These are phyloP conservation scores for Aaosphaeria arxii DNA, from an alignment of 2,329 filamentous ascomycete genomes.

Conservation along the genomic window DNA sequence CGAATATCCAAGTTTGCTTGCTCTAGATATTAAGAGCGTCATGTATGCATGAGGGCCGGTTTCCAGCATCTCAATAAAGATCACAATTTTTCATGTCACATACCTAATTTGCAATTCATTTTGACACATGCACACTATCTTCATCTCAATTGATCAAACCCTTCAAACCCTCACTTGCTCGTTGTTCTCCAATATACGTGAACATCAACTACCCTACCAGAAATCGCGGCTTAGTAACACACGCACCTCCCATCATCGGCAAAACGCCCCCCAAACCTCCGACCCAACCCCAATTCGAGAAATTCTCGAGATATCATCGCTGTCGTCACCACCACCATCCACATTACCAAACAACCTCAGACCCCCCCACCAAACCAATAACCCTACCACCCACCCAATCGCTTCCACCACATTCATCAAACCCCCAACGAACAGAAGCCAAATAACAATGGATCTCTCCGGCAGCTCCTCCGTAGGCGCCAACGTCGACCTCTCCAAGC, in stretches of 20 bases:
- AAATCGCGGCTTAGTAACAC: no score
- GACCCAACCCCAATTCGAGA: background rate
- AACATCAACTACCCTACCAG: no score
- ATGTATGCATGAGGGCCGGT: no score
- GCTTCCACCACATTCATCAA: background rate
- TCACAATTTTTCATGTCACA: no score
- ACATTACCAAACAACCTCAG: background rate
- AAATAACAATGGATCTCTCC: slow-evolving; percentile 23
- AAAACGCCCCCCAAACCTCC: background rate
- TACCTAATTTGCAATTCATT: no score
- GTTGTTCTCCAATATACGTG: no score
- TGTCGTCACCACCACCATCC: background rate
- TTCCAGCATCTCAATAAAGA: no score
- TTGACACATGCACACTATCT: no score
- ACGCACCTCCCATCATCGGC: background rate
- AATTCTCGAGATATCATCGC: background rate
- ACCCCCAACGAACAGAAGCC: background rate
- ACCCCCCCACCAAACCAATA: slow-evolving; percentile 1
- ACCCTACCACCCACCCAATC: background rate
- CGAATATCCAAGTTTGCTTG: no score
- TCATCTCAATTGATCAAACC: no score
- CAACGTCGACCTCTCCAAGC: slow-evolving; percentile 66
- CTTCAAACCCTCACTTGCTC: no score
- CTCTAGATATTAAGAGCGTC: no score
- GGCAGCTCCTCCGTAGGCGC: slow-evolving; percentile 39